Evolutionary conservation across 805 yeast genomes (phyloP), one percentile per base, ranked within the genome.

Genomic region (Saturnispora ahearnii): DNA sequence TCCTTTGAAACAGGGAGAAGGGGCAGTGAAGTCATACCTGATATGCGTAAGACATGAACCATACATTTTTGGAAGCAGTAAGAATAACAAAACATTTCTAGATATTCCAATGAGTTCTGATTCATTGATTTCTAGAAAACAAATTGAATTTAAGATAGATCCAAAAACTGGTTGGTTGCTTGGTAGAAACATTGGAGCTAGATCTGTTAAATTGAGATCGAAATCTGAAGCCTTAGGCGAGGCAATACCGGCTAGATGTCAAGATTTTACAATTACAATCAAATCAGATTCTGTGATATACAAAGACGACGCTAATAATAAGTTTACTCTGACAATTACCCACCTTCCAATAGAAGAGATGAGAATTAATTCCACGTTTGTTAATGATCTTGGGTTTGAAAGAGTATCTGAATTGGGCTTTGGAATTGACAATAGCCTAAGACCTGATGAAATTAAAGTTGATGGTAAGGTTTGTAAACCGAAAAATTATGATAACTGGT

Each of bases 11-110:
- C 45, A 41, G 31, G 45, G 50, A 12, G 29, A 26, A 15, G 11
- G 18, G n/a, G 34, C 26, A 9, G 21, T 26, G 5, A 22, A 30
- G 7, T 47, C 50, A 11, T 41, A 47, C 28, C 26, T 34, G 7
- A 41, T 47, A 41, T 22, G 30, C 3, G 24, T 12, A 3, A 29
- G n/a, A 15, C 31, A 8, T 7, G 41, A 47, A 13, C 18, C 32
- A 21, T 47, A 47, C 41, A 8, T 41, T 15, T 41, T 47, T 47
- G 50, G 50, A 11, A 47, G 45, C 18, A 34, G 29, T 30, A 32
- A 28, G 28, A 32, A 18, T 40, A 15, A 21, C 43, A 31, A 15
- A 41, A 28, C 9, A 18, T 5, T 36, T 36, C 30, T 41, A 11
- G 50, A 47, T 32, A 41, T 47, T 13, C 50, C 45, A 18, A 28